Evolutionary conservation across 495 filamentous ascomycete genomes (phyloP).

Genomic region (Pseudotulostoma volvatum): DNA sequence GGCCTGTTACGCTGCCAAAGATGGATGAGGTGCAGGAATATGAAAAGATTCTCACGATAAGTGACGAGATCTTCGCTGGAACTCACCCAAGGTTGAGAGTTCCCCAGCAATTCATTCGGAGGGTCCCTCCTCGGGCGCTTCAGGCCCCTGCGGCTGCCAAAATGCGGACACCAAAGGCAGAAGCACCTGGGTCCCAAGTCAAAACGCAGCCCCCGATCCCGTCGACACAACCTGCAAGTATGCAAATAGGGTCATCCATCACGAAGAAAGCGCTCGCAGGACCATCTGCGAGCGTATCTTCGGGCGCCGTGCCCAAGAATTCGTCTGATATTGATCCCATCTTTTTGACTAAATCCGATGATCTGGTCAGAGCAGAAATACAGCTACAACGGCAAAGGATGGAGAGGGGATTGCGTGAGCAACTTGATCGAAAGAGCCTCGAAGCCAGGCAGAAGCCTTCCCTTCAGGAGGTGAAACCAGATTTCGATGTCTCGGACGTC

Average conservation of each 20-base stretch:
- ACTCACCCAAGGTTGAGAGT: slow-evolving; percentile 60
- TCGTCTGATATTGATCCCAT: slow-evolving; percentile 54
- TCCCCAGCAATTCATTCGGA: slow-evolving; percentile 40
- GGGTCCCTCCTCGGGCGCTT: slow-evolving; percentile 18
- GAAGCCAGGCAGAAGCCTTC: slow-evolving; percentile 37
- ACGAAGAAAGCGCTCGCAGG: slow-evolving; percentile 13
- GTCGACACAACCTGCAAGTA: slow-evolving; percentile 14
- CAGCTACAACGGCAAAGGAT: slow-evolving; percentile 64
- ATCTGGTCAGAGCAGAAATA: slow-evolving; percentile 66
- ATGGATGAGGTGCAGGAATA: slow-evolving; percentile 35
- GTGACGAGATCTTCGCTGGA: slow-evolving; percentile 58
- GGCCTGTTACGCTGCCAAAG: slow-evolving; percentile 16
- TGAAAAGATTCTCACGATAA: slow-evolving; percentile 58
- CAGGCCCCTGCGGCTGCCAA: slow-evolving; percentile 11
- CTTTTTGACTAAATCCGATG: slow-evolving; percentile 69
- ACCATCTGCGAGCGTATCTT: slow-evolving; percentile 13
- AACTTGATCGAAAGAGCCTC: slow-evolving; percentile 49
- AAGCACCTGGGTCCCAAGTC: neutral
- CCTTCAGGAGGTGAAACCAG: slow-evolving; percentile 42
- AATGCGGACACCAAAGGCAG: slow-evolving; percentile 1
- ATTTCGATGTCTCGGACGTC: slow-evolving; percentile 61
- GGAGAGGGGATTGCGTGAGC: slow-evolving; percentile 59
- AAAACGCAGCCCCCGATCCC: slow-evolving; percentile 16
- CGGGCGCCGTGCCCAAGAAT: slow-evolving; percentile 24
- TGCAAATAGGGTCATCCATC: slow-evolving; percentile 16